A percentile compares a stretch with the other conserved stretches of the same genome.
Evolutionary conservation across 345 rosid genomes (phyloP).

Genomic region (Eucalyptus lansdowneana): DNA sequence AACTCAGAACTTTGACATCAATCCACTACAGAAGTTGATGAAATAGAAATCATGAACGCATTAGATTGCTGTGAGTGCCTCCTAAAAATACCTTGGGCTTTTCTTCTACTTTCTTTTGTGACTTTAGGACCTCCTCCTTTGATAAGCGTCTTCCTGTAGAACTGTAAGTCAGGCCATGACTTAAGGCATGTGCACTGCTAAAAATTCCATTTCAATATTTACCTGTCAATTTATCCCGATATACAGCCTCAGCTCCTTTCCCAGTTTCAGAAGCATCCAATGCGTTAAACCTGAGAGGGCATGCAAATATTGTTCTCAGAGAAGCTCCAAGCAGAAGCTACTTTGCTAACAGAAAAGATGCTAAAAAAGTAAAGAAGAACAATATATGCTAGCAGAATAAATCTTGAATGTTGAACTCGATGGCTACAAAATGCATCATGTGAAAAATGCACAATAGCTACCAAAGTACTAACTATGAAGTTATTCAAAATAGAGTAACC

Average conservation of each 20-base stretch:
- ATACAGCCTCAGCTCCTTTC: slow-evolving; percentile 69
- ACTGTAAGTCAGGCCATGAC: not conserved
- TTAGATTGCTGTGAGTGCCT: not conserved
- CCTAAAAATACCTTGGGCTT: slow-evolving; percentile 54
- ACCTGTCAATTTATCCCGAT: slow-evolving; percentile 82
- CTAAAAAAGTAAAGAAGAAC: not conserved
- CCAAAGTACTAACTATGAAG: not conserved
- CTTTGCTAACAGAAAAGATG: not conserved
- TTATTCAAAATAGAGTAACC: not conserved
- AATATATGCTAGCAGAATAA: not conserved
- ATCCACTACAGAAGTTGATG: not conserved
- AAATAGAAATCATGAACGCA: not conserved
- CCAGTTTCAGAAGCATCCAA: slow-evolving; percentile 78
- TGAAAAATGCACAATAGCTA: not conserved
- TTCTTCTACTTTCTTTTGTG: slow-evolving; percentile 42
- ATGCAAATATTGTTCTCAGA: not conserved
- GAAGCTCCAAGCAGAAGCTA: not conserved
- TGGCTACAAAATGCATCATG: not conserved
- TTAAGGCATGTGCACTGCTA: not conserved
- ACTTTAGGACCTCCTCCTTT: slow-evolving; percentile 52
- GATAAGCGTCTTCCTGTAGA: slow-evolving; percentile 60
- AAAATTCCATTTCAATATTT: not conserved
- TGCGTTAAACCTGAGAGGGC: slow-evolving; percentile 37
- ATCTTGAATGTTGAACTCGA: not conserved
- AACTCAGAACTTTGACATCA: not conserved